These are phyloP conservation scores for Fusarium avenaceum DNA, from an alignment of 2,329 filamentous ascomycete genomes.

Conservation along the genomic window DNA sequence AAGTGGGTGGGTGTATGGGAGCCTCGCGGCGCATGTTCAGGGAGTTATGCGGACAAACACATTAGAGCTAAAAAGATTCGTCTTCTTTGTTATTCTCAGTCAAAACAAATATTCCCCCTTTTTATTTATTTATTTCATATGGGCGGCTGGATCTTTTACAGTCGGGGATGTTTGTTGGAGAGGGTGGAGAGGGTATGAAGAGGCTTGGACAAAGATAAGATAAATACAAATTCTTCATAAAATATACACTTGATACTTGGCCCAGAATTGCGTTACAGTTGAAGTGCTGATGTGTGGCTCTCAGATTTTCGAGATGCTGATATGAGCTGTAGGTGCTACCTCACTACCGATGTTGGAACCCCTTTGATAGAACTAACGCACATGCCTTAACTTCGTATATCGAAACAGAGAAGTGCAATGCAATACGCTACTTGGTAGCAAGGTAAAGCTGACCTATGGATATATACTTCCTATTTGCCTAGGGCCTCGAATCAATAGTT, in stretches of 20 bases:
- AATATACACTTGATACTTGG: neutral
- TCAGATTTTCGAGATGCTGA: neutral
- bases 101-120: constrained; percentile 46
- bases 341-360: neutral
- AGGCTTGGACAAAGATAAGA: constrained; percentile 28
- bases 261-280: neutral
- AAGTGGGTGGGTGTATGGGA: constrained; percentile 26
- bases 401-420: no score
- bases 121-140: constrained; percentile 36
- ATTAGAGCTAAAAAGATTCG: constrained; percentile 50
- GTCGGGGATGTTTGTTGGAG: constrained; percentile 19
- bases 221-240: constrained; percentile 28
- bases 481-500: no score
- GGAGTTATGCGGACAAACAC: constrained; percentile 49
- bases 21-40: constrained; percentile 50
- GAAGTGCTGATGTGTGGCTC: neutral
- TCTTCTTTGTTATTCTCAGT: constrained; percentile 48
- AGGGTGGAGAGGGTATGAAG: constrained; percentile 9
- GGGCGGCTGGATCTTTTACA: constrained; percentile 30
- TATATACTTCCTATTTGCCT: neutral
- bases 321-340: neutral
- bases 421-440: neutral
- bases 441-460: neutral
- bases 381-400: no score
- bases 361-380: neutral